phyloP scores from a whole-genome alignment of 768 basidiomycete genomes.

The Lentinula sp. region DNA sequence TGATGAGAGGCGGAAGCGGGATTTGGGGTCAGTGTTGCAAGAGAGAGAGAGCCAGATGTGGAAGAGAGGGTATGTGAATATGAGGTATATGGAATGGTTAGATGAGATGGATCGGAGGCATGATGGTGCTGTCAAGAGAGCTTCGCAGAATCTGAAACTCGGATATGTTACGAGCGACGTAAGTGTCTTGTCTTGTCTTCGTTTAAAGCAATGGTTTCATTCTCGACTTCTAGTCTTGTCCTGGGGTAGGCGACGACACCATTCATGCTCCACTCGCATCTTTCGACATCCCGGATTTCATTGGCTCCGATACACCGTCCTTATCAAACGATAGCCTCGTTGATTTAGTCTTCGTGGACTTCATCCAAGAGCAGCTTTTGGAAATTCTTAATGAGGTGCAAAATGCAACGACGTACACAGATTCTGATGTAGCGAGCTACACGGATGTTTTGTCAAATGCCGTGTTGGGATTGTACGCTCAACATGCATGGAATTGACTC shows the following conservation, averaged over 20 bases:
- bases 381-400: slow-evolving; percentile 44
- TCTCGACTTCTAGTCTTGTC: slow-evolving; percentile 43
- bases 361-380: slow-evolving; percentile 51
- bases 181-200: slow-evolving; percentile 15
- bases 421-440: slow-evolving; percentile 49
- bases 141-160: slow-evolving; percentile 48
- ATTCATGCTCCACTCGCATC: slow-evolving; percentile 56
- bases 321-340: slow-evolving; percentile 35
- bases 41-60: slow-evolving; percentile 34
- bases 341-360: slow-evolving; percentile 75
- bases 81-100: slow-evolving; percentile 50
- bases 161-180: slow-evolving; percentile 77
- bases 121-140: slow-evolving; percentile 31
- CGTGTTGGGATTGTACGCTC: slow-evolving; percentile 53
- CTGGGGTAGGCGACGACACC: slow-evolving; percentile 72
- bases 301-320: slow-evolving; percentile 46
- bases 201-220: neutral
- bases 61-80: slow-evolving; percentile 43
- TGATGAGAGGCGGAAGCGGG: slow-evolving; percentile 27
- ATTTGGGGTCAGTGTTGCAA: slow-evolving; percentile 19
- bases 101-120: slow-evolving; percentile 42
- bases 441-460: slow-evolving; percentile 43
- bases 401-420: slow-evolving; percentile 37
- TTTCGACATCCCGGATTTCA: slow-evolving; percentile 49
- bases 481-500: slow-evolving; percentile 35